Evolutionary conservation across 1,139 yeast genomes (phyloP), one percentile per base, ranked within the genome.

Genomic region (Candida buenavistaensis): DNA sequence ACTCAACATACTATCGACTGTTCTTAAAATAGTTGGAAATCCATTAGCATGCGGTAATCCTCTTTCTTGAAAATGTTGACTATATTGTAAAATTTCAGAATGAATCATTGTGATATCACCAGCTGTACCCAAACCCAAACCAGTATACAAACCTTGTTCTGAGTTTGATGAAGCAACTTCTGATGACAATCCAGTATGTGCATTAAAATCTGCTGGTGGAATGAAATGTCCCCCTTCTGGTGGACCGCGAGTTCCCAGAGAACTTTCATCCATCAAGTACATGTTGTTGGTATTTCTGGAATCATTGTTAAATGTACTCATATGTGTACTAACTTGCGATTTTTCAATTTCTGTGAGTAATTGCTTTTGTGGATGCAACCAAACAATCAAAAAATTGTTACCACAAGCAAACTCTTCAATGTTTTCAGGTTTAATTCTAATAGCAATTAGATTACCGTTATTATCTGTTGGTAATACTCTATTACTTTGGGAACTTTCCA

Each of bases 101-200:
- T 68, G 71, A 33, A 69, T 69, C 5, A 72, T 64, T 5, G 61
- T 54, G 15, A 69, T 68, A 41, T 69, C 75, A 26, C 62, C 64
- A 9, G 67, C 64, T 10, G 59, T 64, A 6, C 75, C 75, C 30
- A 69, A 51, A 1, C 75, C 75, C 16, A 63, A 47, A 5, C 48
- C 46, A 14, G 47, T 40, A 27, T 41, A 43, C 8, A 42, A 27
- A 9, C 47, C 46, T 17, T 32, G 28, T 24, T 42, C 47, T 5
- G 45, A 40, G 29, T 42, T 37, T 4, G 37, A 23, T 8, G 47
- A 40, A 2, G 26, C 40, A 14, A 21, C 38, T 24, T 42, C 44
- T 5, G 47, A 42, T 4, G 45, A 40, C 10, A 41, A 32, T 5
- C 45, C 44, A 2, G 46, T 32, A 14, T 17, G 37, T 16, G 35